Conservation (phyloP, 306 rosid species). For the Cucumis sativus region Cucumber_9930_V3 NC_026659.2:11428001-11428500, state of each 20-base stretch:
- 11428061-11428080: conserved; percentile 92
- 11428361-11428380: neutral
- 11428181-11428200: neutral
- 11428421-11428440: conserved; percentile 95
- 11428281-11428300: neutral
- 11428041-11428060: conserved; percentile 97
- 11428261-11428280: neutral
- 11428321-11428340: neutral
- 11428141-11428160: neutral
- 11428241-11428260: neutral
- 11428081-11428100: conserved; percentile 85
- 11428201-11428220: neutral
- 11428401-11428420: conserved; percentile 84
- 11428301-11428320: neutral
- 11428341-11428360: neutral
- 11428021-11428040: conserved; percentile 85
- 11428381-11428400: conserved; percentile 4
- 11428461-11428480: conserved; percentile 96
- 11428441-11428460: conserved; percentile 99
- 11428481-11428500: conserved; percentile 85
- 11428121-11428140: neutral
- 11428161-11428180: neutral
- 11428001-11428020: conserved; percentile 60
- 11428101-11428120: neutral
- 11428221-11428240: neutral